Conservation (phyloP, 2,329 filamentous ascomycete genomes). For the Furcasterigmium furcatum region DNA sequence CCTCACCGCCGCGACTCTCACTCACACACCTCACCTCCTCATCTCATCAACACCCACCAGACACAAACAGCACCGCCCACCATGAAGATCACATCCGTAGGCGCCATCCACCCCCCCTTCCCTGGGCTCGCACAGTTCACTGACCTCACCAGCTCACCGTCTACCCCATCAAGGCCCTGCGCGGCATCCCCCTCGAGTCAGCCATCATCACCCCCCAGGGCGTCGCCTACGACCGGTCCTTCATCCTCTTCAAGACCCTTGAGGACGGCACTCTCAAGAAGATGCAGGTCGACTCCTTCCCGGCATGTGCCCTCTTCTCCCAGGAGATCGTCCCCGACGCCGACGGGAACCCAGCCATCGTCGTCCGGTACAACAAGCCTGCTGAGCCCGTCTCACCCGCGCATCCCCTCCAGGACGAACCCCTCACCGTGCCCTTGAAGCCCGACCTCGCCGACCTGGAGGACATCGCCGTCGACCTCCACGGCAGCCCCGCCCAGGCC, state of each 20-base stretch:
- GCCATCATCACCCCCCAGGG: constrained; percentile 59
- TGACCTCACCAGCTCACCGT: constrained; percentile 47
- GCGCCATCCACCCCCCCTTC: background rate
- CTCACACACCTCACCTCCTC: background rate
- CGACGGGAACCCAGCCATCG: constrained; percentile 23
- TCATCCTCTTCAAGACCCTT: constrained; percentile 62
- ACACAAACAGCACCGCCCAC: constrained; percentile 1
- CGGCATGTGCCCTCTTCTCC: constrained; percentile 61
- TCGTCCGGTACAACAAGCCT: constrained; percentile 39
- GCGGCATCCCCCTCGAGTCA: constrained; percentile 50
- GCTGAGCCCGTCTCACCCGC: constrained; percentile 32
- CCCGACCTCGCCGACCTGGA: constrained; percentile 45
- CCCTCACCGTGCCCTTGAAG: constrained; percentile 53
- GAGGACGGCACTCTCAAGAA: constrained; percentile 41
- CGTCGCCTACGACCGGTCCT: constrained; percentile 63
- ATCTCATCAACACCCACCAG: background rate
- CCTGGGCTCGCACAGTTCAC: background rate
- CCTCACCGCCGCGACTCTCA: too few relatives aligned
- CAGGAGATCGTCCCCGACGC: constrained; percentile 43
- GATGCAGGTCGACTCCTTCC: constrained; percentile 56
- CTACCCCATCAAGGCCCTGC: constrained; percentile 73
- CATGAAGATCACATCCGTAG: constrained; percentile 3
- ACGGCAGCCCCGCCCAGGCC: constrained; percentile 53
- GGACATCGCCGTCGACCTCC: constrained; percentile 52
- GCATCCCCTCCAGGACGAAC: constrained; percentile 27